These are phyloP conservation scores for Penicillium thymicola DNA, from an alignment of 2,329 filamentous ascomycete species.

Conservation along the genomic window DNA sequence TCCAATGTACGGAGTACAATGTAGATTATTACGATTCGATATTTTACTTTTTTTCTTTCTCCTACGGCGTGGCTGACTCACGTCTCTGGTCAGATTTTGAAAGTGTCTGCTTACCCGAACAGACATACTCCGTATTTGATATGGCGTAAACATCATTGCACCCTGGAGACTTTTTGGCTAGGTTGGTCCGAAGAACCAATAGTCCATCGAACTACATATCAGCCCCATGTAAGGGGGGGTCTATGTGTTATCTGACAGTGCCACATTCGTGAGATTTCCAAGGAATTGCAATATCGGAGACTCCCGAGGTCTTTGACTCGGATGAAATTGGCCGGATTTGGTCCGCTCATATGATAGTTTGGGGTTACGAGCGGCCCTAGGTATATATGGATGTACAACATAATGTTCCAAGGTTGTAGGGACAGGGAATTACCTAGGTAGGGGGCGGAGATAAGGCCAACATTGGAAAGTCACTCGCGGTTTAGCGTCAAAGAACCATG, in stretches of 20 bases:
- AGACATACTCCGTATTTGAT: background rate
- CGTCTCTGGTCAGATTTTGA: background rate
- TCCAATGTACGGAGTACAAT: conserved; percentile 1
- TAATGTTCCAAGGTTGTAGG: background rate
- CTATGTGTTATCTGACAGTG: background rate
- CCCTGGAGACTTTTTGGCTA: background rate
- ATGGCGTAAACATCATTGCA: background rate
- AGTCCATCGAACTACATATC: background rate
- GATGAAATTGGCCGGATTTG: conserved; percentile 10
- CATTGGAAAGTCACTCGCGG: background rate
- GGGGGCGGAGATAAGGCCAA: background rate
- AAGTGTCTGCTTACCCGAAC: background rate
- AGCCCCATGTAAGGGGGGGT: background rate
- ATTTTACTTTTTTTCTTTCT: background rate
- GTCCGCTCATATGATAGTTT: background rate
- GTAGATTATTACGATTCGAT: conserved; percentile 1
- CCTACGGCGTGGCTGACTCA: background rate
- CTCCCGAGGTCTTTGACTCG: conserved; percentile 14
- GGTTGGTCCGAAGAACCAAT: background rate
- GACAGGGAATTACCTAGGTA: background rate
- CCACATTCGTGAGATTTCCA: background rate
- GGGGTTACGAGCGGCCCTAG: background rate
- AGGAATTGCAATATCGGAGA: background rate
- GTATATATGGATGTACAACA: background rate
- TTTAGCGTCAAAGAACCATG: background rate